Percentiles rank a stretch among this genome's conserved stretches.
Conservation (phyloP, 768 basidiomycete species). For the Rhodotorula taiwanensis region DNA sequence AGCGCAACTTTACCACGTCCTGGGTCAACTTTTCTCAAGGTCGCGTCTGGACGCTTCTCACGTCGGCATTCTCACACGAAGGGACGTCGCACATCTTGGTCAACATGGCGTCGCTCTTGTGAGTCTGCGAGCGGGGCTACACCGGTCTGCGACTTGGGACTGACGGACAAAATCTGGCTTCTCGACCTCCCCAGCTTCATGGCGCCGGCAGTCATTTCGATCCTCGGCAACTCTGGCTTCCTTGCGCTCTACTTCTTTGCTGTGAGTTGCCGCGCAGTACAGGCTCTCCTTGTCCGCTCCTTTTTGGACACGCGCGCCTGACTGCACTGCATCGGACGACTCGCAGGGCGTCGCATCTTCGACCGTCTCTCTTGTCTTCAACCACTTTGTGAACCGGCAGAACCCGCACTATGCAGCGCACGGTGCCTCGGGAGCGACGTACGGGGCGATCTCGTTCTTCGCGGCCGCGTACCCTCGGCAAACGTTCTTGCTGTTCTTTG, state of each 20-base stretch:
- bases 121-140: conserved; percentile 43
- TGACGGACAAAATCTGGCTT: too few relatives aligned
- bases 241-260: conserved; percentile 51
- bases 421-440: conserved; percentile 73
- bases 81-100: conserved; percentile 14
- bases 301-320: background rate
- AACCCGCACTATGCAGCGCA: conserved; percentile 23
- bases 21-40: conserved; percentile 59
- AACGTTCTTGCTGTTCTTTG: conserved; percentile 64
- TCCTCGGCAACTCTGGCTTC: conserved; percentile 54
- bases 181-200: conserved; percentile 53
- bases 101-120: conserved; percentile 20
- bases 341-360: conserved; percentile 15
- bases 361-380: conserved; percentile 15
- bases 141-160: conserved; percentile 50
- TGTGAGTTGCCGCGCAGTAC: conserved; percentile 48
- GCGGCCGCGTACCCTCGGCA: conserved; percentile 63
- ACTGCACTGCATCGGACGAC: background rate
- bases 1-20: conserved; percentile 59
- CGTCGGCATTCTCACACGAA: conserved; percentile 57
- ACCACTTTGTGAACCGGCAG: conserved; percentile 10
- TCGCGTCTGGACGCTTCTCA: conserved; percentile 71
- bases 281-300: background rate
- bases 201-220: conserved; percentile 57
- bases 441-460: conserved; percentile 62